These are phyloP conservation scores for Clonostachys sp. DNA, from an alignment of 2,329 filamentous ascomycete genomes.

Conservation along the genomic window DNA sequence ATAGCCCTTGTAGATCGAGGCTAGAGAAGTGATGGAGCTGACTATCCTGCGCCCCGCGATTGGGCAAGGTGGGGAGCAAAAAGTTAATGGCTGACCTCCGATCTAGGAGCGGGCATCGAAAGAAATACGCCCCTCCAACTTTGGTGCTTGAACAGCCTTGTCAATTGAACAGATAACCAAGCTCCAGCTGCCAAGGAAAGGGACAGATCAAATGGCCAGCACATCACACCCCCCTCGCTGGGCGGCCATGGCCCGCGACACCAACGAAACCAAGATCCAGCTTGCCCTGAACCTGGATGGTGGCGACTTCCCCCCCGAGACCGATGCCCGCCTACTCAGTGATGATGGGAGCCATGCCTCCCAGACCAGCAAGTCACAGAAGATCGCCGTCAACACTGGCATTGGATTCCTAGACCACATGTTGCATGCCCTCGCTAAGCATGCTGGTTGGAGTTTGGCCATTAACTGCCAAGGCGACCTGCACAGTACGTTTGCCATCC, in stretches of 20 bases:
- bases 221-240: constrained; percentile 47
- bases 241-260: constrained; percentile 78
- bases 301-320: constrained; percentile 66
- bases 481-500: constrained; percentile 61
- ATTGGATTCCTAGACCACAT: constrained; percentile 99
- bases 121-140: no score
- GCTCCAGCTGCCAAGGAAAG: no score
- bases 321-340: constrained; percentile 49
- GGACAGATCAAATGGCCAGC: background rate
- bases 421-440: constrained; percentile 94
- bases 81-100: no score
- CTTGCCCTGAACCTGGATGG: constrained; percentile 91
- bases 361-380: constrained; percentile 79
- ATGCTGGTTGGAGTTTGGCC: constrained; percentile 87
- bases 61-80: no score
- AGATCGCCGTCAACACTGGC: constrained; percentile 83
- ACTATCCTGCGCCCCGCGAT: no score
- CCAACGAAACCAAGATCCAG: constrained; percentile 97
- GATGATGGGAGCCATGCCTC: constrained; percentile 68
- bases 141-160: no score
- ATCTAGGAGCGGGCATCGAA: no score
- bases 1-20: no score
- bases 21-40: no score
- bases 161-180: no score
- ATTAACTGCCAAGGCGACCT: constrained; percentile 84